Evolutionary conservation across 2,329 filamentous ascomycete genomes (phyloP), one percentile per base, ranked within the genome.

Genomic region (Trichoderma sp.): DNA sequence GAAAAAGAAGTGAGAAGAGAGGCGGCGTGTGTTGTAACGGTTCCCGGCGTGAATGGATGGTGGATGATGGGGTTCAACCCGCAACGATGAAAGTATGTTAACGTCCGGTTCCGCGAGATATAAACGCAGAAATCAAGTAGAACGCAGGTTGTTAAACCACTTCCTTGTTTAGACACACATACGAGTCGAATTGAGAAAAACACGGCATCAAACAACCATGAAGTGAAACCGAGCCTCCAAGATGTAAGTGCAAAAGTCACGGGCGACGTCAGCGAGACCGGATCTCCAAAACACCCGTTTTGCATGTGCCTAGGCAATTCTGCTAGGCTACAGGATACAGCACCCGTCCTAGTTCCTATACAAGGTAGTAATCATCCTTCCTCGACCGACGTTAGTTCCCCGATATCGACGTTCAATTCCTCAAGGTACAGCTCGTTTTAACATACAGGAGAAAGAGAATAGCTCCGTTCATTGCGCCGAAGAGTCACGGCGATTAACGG

Each of bases 301-400:
- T 51, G 45, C 45, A 60, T 60, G 45, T 50, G 57, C 57, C 45
- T 19, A 28, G 4, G 21, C 26, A 26, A 39, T 47, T 47, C 12
- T 39, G 12, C 34, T 55, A 59, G 57, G 57, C 57, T 59, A 41
- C 44, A 15, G 17, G 19, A 45, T 59, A 43, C 45, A 41, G 48
- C 44, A 41, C 48, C 44, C 39, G 51, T 24, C 17, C 51, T 55
- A 41, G 34, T 39, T 14, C 34, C 12, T 5, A 24, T 10, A 2
- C 7, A 28, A 47, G n/a, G 44, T 50, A 15, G 44, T 50, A 50
- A 48, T 39, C 56, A 7, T 44, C 52, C 28, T 41, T 21, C 5
- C 45, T 41, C 51, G 30, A 54, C 26, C 45, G 19, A 48, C 28
- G 44, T 59, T 26, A 41, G 30, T 41, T 55, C 34, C 34, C 34